These are phyloP conservation scores for Populus euphratica DNA, from an alignment of 345 rosid genomes.

Conservation along the genomic window DNA sequence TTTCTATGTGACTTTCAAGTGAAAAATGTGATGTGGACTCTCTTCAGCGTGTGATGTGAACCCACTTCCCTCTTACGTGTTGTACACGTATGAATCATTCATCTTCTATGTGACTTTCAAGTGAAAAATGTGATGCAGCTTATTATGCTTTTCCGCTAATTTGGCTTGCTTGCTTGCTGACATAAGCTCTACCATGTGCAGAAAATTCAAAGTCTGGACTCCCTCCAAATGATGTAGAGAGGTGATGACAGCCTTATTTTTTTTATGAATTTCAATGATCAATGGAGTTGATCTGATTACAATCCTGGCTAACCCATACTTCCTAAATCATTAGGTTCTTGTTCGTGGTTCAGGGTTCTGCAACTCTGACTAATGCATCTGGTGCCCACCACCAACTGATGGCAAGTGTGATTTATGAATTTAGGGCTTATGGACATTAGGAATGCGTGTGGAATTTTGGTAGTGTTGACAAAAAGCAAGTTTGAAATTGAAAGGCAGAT, in stretches of 20 bases:
- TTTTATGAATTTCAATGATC: constrained; percentile 2
- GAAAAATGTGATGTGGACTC: too few relatives aligned
- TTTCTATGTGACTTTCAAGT: too few relatives aligned
- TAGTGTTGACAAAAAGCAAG: neutral
- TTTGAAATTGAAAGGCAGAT: neutral
- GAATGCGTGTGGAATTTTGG: neutral
- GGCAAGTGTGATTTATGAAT: constrained; percentile 36
- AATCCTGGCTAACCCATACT: constrained; percentile 8
- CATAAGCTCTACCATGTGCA: constrained; percentile 34
- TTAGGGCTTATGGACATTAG: neutral
- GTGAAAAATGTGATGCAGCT: neutral
- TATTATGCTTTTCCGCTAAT: neutral
- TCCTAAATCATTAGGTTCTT: constrained; percentile 47
- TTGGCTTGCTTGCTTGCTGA: neutral
- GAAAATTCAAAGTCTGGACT: constrained; percentile 75
- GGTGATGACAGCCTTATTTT: constrained; percentile 34
- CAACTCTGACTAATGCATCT: constrained; percentile 44
- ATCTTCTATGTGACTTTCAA: constrained; percentile 10
- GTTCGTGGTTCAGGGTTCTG: constrained; percentile 72
- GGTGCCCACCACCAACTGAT: constrained; percentile 41
- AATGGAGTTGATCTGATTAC: neutral
- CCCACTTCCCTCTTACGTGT: neutral
- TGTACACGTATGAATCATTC: neutral
- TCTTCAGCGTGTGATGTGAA: neutral
- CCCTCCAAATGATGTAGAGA: constrained; percentile 59